These are phyloP conservation scores for Calocybe gambosa DNA, from an alignment of 1,284 basidiomycete species.

Conservation along the genomic window DNA sequence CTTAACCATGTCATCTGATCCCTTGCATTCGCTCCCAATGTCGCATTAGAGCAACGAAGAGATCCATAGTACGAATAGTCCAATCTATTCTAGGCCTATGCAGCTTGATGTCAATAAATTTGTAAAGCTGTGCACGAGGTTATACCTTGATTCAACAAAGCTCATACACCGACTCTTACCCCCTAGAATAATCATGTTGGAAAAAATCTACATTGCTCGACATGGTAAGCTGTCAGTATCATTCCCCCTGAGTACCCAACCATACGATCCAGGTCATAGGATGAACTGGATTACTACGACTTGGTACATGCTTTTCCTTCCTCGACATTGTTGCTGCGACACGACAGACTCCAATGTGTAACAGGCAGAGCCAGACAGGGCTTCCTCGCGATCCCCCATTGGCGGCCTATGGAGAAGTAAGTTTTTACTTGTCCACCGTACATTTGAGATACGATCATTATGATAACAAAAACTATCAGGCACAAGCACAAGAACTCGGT, in stretches of 20 bases:
- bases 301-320: conserved; percentile 48
- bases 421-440: conserved; percentile 1
- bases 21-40: conserved; percentile 17
- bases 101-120: background rate
- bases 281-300: conserved; percentile 63
- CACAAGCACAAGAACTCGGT: conserved; percentile 73
- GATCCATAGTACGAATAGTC: conserved; percentile 17
- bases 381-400: conserved; percentile 73
- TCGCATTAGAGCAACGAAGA: conserved; percentile 23
- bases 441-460: background rate
- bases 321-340: background rate
- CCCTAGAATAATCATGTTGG: conserved; percentile 33
- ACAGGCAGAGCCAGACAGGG: conserved; percentile 63
- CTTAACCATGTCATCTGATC: conserved; percentile 19
- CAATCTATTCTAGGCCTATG: background rate
- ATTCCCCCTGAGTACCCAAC: background rate
- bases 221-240: conserved; percentile 47
- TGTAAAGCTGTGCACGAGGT: background rate
- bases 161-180: no score
- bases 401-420: conserved; percentile 68
- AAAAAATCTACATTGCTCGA: conserved; percentile 75
- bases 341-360: background rate
- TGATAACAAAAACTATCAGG: conserved; percentile 27
- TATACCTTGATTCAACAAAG: no score
- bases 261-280: conserved; percentile 51